Evolutionary conservation across 1,284 basidiomycete genomes (phyloP).

Genomic region (Xerocomus minutiporus): DNA sequence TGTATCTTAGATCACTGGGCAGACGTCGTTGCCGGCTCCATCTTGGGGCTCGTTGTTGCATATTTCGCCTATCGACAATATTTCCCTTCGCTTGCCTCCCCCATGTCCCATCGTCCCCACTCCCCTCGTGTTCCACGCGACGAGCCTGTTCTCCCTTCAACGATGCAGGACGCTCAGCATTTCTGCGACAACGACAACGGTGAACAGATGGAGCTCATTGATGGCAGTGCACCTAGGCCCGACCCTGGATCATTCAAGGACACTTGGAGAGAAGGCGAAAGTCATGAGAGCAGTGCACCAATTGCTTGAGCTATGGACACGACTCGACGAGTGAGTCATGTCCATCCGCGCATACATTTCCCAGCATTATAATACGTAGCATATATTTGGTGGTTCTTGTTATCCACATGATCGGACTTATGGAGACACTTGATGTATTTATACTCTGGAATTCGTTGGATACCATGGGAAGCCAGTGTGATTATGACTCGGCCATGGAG

Average conservation of each 20-base stretch:
- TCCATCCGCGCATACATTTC: background rate
- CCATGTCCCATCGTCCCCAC: slow-evolving; percentile 68
- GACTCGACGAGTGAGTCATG: background rate
- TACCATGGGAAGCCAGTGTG: background rate
- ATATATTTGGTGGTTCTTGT: background rate
- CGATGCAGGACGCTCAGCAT: slow-evolving; percentile 6
- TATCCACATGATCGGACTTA: background rate
- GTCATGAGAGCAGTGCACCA: slow-evolving; percentile 9
- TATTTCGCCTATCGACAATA: slow-evolving; percentile 83
- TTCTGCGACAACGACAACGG: slow-evolving; percentile 13
- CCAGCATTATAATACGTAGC: background rate
- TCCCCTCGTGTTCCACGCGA: slow-evolving; percentile 62
- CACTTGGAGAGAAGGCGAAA: slow-evolving; percentile 34
- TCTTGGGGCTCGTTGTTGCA: slow-evolving; percentile 69
- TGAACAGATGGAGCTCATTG: slow-evolving; percentile 27
- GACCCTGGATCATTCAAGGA: slow-evolving; percentile 34
- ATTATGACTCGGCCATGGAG: background rate
- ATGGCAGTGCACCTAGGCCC: slow-evolving; percentile 20
- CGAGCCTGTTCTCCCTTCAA: slow-evolving; percentile 38
- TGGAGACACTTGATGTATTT: background rate
- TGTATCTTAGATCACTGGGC: slow-evolving; percentile 73
- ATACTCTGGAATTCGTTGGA: background rate
- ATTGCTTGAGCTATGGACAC: slow-evolving; percentile 10
- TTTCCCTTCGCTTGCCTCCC: slow-evolving; percentile 59
- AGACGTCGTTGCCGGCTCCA: slow-evolving; percentile 78